These are phyloP conservation scores for Lentinula lateritia DNA, from an alignment of 768 basidiomycete species.

Conservation along the genomic window DNA sequence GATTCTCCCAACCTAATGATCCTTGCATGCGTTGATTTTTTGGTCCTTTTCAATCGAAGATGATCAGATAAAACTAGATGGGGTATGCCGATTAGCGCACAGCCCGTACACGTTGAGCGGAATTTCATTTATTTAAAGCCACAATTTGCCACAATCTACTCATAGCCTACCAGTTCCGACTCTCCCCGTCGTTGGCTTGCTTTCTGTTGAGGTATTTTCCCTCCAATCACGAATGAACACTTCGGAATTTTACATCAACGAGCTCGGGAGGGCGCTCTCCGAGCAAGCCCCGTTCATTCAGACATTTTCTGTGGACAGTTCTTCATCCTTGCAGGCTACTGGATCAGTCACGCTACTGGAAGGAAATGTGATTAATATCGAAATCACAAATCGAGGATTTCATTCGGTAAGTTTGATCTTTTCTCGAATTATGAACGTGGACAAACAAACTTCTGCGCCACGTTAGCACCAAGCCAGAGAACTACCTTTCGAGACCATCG, in stretches of 20 bases:
- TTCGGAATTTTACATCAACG: conserved; percentile 22
- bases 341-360: conserved; percentile 56
- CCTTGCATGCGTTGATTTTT: not conserved
- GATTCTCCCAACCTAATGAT: not conserved
- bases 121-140: not conserved
- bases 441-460: no score
- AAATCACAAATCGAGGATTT: conserved; percentile 51
- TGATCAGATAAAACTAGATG: not conserved
- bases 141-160: not conserved
- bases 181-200: not conserved
- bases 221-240: not conserved
- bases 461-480: conserved; percentile 10
- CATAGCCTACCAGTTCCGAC: not conserved
- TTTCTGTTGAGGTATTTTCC: not conserved
- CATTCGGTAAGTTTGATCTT: conserved; percentile 31
- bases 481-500: conserved; percentile 50
- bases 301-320: conserved; percentile 34
- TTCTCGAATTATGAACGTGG: not conserved
- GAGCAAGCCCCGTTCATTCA: conserved; percentile 57
- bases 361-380: conserved; percentile 39
- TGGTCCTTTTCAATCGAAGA: not conserved
- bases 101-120: not conserved
- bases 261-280: conserved; percentile 47
- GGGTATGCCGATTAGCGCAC: not conserved
- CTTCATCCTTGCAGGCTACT: conserved; percentile 40